A percentile compares a stretch with the other conserved stretches of the same genome.
Conservation (phyloP, 352 stramenopile genomes). For the Pythium myriotylum region DNA sequence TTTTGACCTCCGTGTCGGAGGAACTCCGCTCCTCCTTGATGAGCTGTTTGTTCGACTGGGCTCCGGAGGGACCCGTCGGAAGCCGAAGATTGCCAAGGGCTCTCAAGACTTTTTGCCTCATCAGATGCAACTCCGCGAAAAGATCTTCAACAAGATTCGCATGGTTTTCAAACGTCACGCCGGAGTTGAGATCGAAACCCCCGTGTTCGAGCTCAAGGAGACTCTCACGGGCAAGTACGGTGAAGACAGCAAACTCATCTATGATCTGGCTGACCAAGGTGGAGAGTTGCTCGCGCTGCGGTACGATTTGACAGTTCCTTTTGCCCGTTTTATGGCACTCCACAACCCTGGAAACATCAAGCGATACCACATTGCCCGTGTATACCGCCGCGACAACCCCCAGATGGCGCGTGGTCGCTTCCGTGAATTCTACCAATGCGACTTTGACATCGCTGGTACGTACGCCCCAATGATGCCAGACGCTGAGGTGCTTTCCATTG, state of each 20-base stretch:
- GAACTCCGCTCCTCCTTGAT: conserved; percentile 55
- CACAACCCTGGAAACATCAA: conserved; percentile 99
- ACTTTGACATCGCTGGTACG: conserved; percentile 97
- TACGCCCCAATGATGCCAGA: conserved; percentile 97
- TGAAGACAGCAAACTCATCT: conserved; percentile 99
- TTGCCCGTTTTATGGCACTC: conserved; percentile 97
- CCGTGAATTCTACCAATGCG: conserved; percentile 99
- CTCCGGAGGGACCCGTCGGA: conserved; percentile 74
- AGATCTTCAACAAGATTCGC: conserved; percentile 97
- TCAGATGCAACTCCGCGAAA: conserved; percentile 97
- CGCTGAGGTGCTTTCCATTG: conserved; percentile 96
- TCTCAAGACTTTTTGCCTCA: conserved; percentile 95
- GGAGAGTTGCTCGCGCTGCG: conserved; percentile 93
- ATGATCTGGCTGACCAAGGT: conserved; percentile 98
- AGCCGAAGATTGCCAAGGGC: conserved; percentile 90
- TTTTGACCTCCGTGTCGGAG: conserved; percentile 60
- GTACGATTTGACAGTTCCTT: conserved; percentile 99
- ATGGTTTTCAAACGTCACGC: conserved; percentile 98
- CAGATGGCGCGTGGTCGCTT: conserved; percentile 95
- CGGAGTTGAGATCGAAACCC: conserved; percentile 98
- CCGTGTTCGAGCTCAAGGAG: conserved; percentile 99
- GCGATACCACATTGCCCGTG: conserved; percentile 97
- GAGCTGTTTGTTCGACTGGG: conserved; percentile 66
- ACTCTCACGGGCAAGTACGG: conserved; percentile 99
- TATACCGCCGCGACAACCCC: conserved; percentile 97